Evolutionary conservation across 2,329 filamentous ascomycete genomes (phyloP).

Genomic region (Clonostachys byssicola): DNA sequence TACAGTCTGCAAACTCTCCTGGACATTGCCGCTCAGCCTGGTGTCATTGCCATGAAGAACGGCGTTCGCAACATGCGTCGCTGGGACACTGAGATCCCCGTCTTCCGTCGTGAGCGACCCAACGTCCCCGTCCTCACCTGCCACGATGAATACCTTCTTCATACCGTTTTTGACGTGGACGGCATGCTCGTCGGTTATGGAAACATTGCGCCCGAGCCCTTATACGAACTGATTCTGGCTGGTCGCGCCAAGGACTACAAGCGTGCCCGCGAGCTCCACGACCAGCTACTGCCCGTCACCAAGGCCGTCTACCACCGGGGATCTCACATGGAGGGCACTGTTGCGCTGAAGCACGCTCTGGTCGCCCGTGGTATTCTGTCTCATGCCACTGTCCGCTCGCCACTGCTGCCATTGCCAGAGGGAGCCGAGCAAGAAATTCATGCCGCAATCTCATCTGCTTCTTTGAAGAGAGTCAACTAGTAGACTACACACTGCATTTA

Average conservation of each 20-base stretch:
- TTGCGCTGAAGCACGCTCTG: constrained; percentile 45
- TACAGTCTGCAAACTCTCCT: constrained; percentile 47
- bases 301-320: constrained; percentile 50
- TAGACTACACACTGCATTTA: not conserved
- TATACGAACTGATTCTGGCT: constrained; percentile 44
- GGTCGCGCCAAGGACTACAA: constrained; percentile 44
- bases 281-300: constrained; percentile 43
- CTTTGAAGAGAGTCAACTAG: constrained; percentile 12
- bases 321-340: constrained; percentile 51
- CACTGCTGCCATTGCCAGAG: constrained; percentile 34
- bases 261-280: constrained; percentile 41
- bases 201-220: constrained; percentile 43
- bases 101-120: constrained; percentile 42
- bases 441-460: constrained; percentile 24
- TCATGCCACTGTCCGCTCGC: constrained; percentile 45
- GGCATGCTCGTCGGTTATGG: constrained; percentile 51
- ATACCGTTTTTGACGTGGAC: constrained; percentile 47
- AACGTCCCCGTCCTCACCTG: constrained; percentile 45
- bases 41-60: constrained; percentile 53
- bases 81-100: constrained; percentile 50
- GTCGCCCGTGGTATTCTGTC: constrained; percentile 43
- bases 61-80: constrained; percentile 53
- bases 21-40: constrained; percentile 45
- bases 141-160: constrained; percentile 47
- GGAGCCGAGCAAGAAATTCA: constrained; percentile 38